These are phyloP conservation scores for Haberlea rhodopensis DNA, from an alignment of 257 asterid genomes.

Conservation along the genomic window DNA sequence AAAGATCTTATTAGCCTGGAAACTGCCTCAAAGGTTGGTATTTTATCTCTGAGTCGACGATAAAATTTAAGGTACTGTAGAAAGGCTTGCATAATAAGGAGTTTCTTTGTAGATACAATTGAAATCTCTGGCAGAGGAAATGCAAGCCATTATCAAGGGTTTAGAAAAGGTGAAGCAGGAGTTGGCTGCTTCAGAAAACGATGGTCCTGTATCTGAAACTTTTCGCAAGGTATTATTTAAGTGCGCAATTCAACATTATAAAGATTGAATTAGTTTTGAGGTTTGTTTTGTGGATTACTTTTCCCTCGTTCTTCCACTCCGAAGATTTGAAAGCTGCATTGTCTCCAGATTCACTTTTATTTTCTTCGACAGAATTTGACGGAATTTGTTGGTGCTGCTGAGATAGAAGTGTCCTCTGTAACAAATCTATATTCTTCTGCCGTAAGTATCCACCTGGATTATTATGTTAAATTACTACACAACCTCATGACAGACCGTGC, in stretches of 20 bases:
- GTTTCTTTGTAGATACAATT: conserved; percentile 71
- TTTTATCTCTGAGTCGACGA: conserved; percentile 23
- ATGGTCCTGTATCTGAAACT: conserved; percentile 93
- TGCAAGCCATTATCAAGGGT: conserved; percentile 98
- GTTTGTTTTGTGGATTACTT: neutral
- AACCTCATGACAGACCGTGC: conserved; percentile 13
- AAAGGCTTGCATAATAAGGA: conserved; percentile 19
- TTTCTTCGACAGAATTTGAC: conserved; percentile 64
- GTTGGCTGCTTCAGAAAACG: conserved; percentile 77
- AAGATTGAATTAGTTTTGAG: neutral
- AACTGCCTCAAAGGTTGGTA: conserved; percentile 80
- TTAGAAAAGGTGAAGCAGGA: conserved; percentile 94
- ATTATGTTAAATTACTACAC: conserved; percentile 11
- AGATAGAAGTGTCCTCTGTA: conserved; percentile 72
- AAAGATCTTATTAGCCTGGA: conserved; percentile 78
- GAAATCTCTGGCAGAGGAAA: conserved; percentile 98
- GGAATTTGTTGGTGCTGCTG: conserved; percentile 73
- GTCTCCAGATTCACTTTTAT: conserved; percentile 25
- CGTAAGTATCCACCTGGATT: conserved; percentile 46
- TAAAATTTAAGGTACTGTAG: conserved; percentile 15
- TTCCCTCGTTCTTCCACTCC: conserved; percentile 4
- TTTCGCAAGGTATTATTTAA: conserved; percentile 65
- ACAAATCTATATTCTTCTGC: conserved; percentile 75
- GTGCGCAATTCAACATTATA: neutral
- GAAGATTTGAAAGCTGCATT: conserved; percentile 14